phyloP scores from a whole-genome alignment of 208 protist genomes.

The Wallacemonas sp. region DNA sequence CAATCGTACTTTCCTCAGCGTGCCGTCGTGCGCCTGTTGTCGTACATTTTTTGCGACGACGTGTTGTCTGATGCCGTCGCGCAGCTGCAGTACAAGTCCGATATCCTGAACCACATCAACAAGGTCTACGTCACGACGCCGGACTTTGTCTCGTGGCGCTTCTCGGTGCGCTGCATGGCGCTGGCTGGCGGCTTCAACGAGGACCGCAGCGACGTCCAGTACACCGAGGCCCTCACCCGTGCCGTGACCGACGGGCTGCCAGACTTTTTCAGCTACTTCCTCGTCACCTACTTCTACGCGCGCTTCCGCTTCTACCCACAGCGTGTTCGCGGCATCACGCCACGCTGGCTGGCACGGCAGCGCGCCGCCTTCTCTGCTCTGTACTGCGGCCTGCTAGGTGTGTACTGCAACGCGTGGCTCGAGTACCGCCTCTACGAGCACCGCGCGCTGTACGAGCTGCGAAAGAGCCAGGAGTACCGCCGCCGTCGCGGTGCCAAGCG shows the following conservation, averaged over 20 bases:
- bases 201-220: slow-evolving; percentile 83
- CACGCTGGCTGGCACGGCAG: slow-evolving; percentile 77
- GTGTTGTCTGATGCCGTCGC: slow-evolving; percentile 82
- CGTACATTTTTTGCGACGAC: slow-evolving; percentile 90
- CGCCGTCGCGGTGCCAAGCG: slow-evolving; percentile 65
- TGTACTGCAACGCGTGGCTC: slow-evolving; percentile 64
- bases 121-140: slow-evolving; percentile 82
- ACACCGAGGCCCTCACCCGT: slow-evolving; percentile 75
- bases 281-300: slow-evolving; percentile 77
- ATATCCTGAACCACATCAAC: slow-evolving; percentile 89
- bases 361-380: slow-evolving; percentile 75
- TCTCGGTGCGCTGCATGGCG: slow-evolving; percentile 88
- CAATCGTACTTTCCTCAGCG: slow-evolving; percentile 86
- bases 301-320: slow-evolving; percentile 79
- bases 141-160: slow-evolving; percentile 90
- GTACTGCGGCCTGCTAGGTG: slow-evolving; percentile 68
- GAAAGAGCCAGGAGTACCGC: slow-evolving; percentile 72
- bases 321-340: slow-evolving; percentile 75
- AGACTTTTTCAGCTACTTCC: slow-evolving; percentile 84
- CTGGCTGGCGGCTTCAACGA: slow-evolving; percentile 88
- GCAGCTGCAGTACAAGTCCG: slow-evolving; percentile 89
- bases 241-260: slow-evolving; percentile 66
- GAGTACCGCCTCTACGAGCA: slow-evolving; percentile 82
- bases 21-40: slow-evolving; percentile 71
- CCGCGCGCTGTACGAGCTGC: slow-evolving; percentile 78